Evolutionary conservation across 2,329 filamentous ascomycete species (phyloP).

Genomic region (Chrysosphaeria jannelii): DNA sequence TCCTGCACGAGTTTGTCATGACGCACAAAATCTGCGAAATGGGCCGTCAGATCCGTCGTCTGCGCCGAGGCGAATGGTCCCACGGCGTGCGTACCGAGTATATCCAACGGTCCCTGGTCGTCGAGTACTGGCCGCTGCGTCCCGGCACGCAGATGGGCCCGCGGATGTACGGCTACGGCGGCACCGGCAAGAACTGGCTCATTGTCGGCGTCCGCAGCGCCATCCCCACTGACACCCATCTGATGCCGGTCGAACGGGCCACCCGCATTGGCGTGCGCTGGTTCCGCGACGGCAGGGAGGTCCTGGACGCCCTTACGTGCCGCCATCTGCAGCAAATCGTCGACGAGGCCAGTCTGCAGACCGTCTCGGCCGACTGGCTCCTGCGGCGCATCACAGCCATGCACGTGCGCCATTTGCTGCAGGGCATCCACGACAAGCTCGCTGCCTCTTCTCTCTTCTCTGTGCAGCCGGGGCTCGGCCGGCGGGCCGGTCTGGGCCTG

Average conservation of each 20-base stretch:
- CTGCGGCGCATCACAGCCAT: conserved; percentile 43
- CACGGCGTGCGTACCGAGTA: conserved; percentile 49
- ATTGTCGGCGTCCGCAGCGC: conserved; percentile 40
- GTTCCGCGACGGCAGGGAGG: conserved; percentile 58
- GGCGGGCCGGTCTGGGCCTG: conserved; percentile 21
- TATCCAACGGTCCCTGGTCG: conserved; percentile 49
- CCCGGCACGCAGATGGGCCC: too few species aligned
- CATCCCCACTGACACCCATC: conserved; percentile 4
- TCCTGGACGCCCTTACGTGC: conserved; percentile 26
- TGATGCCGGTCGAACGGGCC: conserved; percentile 12
- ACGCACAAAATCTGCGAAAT: conserved; percentile 76
- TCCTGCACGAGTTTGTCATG: conserved; percentile 62
- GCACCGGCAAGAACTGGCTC: conserved; percentile 32
- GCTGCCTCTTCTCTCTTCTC: conserved; percentile 27
- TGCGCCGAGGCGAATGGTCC: conserved; percentile 45
- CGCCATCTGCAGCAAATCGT: conserved; percentile 32
- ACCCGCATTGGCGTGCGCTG: conserved; percentile 38
- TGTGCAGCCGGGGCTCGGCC: conserved; percentile 18
- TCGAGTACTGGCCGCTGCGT: conserved; percentile 70
- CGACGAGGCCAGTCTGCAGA: conserved; percentile 6
- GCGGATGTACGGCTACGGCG: too few species aligned
- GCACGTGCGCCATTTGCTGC: conserved; percentile 44
- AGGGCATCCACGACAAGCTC: conserved; percentile 31
- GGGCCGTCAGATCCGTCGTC: conserved; percentile 47
- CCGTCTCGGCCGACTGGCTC: conserved; percentile 44